A percentile compares a stretch with the other conserved stretches of the same genome.
Conservation (phyloP, 2,329 filamentous ascomycete genomes). For the Verticillium zaregamsianum region DNA sequence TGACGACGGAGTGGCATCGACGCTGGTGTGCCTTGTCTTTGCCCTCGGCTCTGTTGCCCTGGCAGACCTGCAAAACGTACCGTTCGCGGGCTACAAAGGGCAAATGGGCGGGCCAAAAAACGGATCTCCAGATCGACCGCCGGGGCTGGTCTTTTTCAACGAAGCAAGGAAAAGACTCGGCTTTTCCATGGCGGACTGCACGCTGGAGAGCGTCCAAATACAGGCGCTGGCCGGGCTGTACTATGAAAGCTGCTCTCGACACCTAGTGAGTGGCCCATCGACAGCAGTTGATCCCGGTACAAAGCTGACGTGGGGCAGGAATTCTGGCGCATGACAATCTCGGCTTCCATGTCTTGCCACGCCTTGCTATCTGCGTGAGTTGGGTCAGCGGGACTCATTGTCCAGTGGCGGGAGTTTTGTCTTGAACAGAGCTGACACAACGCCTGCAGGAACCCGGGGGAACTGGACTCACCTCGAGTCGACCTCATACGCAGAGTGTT, state of each 20-base stretch:
- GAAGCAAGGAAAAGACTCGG: conserved; percentile 58
- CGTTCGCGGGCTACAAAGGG: conserved; percentile 38
- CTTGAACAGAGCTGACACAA: background rate
- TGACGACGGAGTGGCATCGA: conserved; percentile 42
- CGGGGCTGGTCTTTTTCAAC: conserved; percentile 57
- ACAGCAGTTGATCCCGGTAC: background rate
- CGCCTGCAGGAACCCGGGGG: conserved; percentile 31
- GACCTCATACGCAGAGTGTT: conserved; percentile 51
- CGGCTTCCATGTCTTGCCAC: conserved; percentile 54
- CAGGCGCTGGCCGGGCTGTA: conserved; percentile 52
- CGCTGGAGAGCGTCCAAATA: conserved; percentile 56
- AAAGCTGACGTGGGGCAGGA: conserved; percentile 33
- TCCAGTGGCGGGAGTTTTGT: background rate
- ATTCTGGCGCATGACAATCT: conserved; percentile 54
- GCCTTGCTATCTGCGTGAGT: conserved; percentile 49
- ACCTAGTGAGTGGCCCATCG: conserved; percentile 6
- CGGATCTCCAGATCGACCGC: conserved; percentile 43
- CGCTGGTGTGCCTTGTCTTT: conserved; percentile 53
- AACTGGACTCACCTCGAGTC: conserved; percentile 40
- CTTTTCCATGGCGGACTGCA: conserved; percentile 50
- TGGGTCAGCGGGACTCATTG: conserved; percentile 5
- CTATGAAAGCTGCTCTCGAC: conserved; percentile 41
- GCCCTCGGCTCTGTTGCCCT: conserved; percentile 55
- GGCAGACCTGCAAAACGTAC: conserved; percentile 41
- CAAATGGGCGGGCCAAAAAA: conserved; percentile 49